Conservation (phyloP, 371 early-diverging fungal genomes). For the Rhizopus arrhizus region DNA sequence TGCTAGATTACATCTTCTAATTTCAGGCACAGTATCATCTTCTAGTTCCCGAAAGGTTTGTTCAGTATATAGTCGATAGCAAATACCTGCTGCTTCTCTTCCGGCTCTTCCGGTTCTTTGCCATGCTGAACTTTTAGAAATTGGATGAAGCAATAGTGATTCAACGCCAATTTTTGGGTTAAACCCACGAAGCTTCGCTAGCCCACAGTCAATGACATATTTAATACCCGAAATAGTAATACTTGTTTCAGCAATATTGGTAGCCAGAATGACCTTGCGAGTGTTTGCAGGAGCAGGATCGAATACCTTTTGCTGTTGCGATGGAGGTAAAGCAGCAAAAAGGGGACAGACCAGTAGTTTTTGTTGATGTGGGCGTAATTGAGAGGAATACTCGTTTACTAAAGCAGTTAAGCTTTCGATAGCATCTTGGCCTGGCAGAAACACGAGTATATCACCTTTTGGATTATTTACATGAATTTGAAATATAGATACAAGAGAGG, state of each 20-base stretch:
- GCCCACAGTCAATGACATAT: constrained; percentile 98
- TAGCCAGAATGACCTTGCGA: constrained; percentile 93
- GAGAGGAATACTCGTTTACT: constrained; percentile 64
- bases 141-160: constrained; percentile 81
- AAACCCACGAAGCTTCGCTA: constrained; percentile 96
- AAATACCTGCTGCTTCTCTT: constrained; percentile 50
- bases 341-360: constrained; percentile 71
- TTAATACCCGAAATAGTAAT: constrained; percentile 97
- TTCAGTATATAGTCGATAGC: constrained; percentile 96
- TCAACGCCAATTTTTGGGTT: constrained; percentile 94
- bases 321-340: constrained; percentile 93
- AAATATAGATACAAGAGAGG: constrained; percentile 82
- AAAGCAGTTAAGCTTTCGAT: constrained; percentile 88
- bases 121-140: constrained; percentile 92
- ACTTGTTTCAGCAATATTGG: constrained; percentile 99
- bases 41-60: constrained; percentile 76
- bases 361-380: constrained; percentile 46
- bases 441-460: constrained; percentile 90
- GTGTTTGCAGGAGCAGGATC: constrained; percentile 83
- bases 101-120: constrained; percentile 96
- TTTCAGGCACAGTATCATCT: constrained; percentile 93
- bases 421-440: constrained; percentile 90
- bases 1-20: constrained; percentile 87
- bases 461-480: constrained; percentile 89
- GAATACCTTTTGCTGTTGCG: constrained; percentile 90